Evolutionary conservation across 129 eudicot species (phyloP).

Genomic region (Glebionis coronaria): DNA sequence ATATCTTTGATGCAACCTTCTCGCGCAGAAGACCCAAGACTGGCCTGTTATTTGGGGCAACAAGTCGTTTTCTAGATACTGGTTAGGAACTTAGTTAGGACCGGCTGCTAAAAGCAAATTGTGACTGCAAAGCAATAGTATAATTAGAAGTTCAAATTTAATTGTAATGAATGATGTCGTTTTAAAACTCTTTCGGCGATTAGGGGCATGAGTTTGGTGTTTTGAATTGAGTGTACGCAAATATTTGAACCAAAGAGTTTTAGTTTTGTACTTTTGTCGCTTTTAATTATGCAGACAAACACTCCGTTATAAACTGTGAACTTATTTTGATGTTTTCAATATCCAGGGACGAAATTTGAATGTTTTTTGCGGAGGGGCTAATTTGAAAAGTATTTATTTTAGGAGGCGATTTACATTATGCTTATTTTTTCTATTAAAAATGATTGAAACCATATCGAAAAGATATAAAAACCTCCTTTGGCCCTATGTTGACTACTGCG

Average conservation of each 20-base stretch:
- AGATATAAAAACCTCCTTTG: too few species aligned
- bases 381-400: too few species aligned
- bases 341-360: too few species aligned
- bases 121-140: neutral
- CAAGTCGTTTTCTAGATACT: neutral
- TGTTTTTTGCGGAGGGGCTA: too few species aligned
- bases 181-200: conserved; percentile 12
- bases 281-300: neutral
- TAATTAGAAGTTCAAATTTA: neutral
- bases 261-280: neutral
- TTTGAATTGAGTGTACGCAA: conserved; percentile 2
- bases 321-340: neutral
- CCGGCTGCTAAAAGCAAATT: neutral
- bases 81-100: neutral
- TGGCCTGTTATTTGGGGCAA: neutral
- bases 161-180: conserved; percentile 14
- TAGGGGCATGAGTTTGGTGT: conserved; percentile 6
- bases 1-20: neutral
- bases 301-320: neutral
- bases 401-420: too few species aligned
- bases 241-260: neutral
- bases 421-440: too few species aligned
- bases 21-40: too few species aligned
- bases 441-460: too few species aligned
- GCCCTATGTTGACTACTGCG: too few species aligned